Conservation (phyloP, 306 rosid genomes). For the Neltuma alba region DNA sequence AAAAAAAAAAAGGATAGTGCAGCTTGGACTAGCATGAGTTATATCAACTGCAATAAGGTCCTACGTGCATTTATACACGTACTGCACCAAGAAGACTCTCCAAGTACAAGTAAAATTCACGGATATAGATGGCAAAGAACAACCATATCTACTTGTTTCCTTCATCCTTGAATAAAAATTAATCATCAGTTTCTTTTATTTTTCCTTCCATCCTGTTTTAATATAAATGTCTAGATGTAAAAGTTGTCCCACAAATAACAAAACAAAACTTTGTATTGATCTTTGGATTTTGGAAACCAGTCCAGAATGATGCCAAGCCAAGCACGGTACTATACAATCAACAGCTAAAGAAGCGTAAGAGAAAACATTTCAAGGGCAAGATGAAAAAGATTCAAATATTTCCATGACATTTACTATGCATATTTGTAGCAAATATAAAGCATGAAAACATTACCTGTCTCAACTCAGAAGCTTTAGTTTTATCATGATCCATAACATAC, state of each 20-base stretch:
- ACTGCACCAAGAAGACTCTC: neutral
- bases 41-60: neutral
- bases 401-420: neutral
- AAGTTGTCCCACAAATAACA: neutral
- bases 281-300: constrained; percentile 2
- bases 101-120: neutral
- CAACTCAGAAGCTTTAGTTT: constrained; percentile 74
- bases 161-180: constrained; percentile 1
- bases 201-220: neutral
- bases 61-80: neutral
- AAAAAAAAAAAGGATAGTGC: neutral
- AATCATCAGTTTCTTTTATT: neutral
- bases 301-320: constrained; percentile 9
- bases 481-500: constrained; percentile 90
- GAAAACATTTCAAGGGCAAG: neutral
- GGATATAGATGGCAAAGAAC: neutral
- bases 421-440: constrained; percentile 23
- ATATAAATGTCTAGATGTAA: neutral
- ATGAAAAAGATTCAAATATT: constrained; percentile 14
- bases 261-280: constrained; percentile 2
- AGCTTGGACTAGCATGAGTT: neutral
- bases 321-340: neutral
- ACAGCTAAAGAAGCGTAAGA: neutral
- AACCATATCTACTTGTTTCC: neutral
- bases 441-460: constrained; percentile 64